A percentile compares a stretch with the other conserved stretches of the same genome.
Evolutionary conservation across 805 yeast genomes (phyloP).

Genomic region (Zygoascus tannicola): DNA sequence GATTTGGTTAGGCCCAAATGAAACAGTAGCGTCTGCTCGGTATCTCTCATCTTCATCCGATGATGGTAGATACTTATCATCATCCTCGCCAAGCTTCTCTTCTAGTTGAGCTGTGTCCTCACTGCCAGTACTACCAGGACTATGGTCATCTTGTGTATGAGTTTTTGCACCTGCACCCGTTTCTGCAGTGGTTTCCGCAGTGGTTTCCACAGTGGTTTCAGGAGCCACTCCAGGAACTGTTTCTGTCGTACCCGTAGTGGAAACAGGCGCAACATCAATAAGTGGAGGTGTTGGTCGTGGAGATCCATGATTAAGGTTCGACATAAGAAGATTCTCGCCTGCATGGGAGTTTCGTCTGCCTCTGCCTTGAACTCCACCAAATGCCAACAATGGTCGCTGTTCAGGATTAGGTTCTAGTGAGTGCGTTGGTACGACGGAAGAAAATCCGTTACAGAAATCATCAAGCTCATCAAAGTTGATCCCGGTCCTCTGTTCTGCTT

Average conservation of each 20-base stretch:
- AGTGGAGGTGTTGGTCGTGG: neutral
- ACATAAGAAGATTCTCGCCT: neutral
- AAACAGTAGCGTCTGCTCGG: neutral
- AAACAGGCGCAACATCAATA: neutral
- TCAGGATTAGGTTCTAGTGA: neutral
- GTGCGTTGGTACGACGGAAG: neutral
- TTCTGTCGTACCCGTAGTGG: neutral
- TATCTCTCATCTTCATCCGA: neutral
- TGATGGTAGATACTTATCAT: neutral
- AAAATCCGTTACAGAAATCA: conserved; percentile 47
- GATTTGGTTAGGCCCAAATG: neutral
- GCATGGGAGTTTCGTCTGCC: neutral
- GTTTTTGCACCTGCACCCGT: too few relatives aligned
- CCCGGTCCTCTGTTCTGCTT: conserved; percentile 54
- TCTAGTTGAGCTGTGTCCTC: conserved; percentile 7
- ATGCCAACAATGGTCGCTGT: neutral
- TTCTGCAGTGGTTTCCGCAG: too few relatives aligned
- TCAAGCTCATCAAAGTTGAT: conserved; percentile 89
- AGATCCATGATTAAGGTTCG: neutral
- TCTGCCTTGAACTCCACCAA: neutral
- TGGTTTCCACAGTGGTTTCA: too few relatives aligned
- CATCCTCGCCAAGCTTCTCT: neutral
- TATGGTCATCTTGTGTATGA: too few relatives aligned
- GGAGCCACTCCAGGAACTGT: too few relatives aligned
- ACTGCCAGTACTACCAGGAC: conserved; percentile 8